Base-by-base conservation (phyloP, 164 flowering plant species). In the Warburgia ugandensis region DNA sequence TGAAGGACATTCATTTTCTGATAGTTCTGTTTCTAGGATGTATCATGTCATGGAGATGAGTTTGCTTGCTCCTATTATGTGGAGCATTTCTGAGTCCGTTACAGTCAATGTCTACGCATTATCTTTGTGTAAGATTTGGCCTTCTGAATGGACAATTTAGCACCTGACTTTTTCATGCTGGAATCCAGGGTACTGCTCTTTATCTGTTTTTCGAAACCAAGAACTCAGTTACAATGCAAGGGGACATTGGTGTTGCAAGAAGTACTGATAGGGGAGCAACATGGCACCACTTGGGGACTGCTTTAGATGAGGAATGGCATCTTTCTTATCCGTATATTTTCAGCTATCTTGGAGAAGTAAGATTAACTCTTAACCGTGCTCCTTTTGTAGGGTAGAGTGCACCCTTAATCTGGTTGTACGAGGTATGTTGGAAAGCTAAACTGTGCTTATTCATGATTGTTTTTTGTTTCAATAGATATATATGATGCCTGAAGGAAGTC, bases 221-320 rank as follows among this genome's bases (percentile, higher is more conserved):
- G 73, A 85, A 87, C 52, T 70, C 96, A 22, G 65, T 81, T 43
- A 85, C 90, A 6, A 60, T 75, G 79, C 86, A 91, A 78, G 98
- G 98, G 55, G 98, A 91, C 60, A 87, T 91, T 48, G 96, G 83
- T 23, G 98, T 87, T 56, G 77, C 98, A 20, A 82, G 66, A 71
- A 91, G 98, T 51, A 41, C 49, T 25, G 96, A 91, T 55, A 75
- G 75, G 35, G 96, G 98, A 59, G 98, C 83, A 40, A 79, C 95
- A 20, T 91, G 98, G 98, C 69, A 87, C 58, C 88, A 68, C 11
- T 55, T 87, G 61, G 98, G 98, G 39, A 71, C 76, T 37, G 96
- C 86, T 4, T 75, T 91, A 64, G 84, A 85, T 67, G 98, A 91
- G 65, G 89, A 83, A 14, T 91, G 98, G 96, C 98, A 91, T 72